Conservation (phyloP, 768 basidiomycete species). For the Botryobasidium botryosum region DNA sequence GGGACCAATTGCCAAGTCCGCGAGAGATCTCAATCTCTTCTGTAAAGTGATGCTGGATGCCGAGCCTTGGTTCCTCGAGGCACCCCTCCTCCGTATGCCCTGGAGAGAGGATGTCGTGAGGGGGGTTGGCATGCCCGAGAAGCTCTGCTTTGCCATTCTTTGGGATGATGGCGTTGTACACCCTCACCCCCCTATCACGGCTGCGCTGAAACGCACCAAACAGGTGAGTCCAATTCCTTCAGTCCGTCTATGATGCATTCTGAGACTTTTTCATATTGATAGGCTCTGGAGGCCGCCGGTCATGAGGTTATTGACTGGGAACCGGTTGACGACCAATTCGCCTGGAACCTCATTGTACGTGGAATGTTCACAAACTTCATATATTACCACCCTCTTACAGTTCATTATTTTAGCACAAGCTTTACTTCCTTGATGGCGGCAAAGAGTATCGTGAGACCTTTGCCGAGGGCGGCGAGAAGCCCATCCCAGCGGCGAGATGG, state of each 20-base stretch:
- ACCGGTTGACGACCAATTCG: constrained; percentile 27
- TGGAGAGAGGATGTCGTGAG: constrained; percentile 28
- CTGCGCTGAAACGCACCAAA: constrained; percentile 26
- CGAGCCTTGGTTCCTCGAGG: constrained; percentile 31
- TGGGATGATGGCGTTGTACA: constrained; percentile 35
- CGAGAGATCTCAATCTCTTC: constrained; percentile 32
- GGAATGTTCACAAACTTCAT: constrained; percentile 13
- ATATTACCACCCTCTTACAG: constrained; percentile 3
- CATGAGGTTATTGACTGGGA: constrained; percentile 36
- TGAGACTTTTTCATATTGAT: not conserved
- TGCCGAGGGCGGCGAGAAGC: constrained; percentile 18
- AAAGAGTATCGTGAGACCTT: constrained; percentile 28
- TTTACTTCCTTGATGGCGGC: constrained; percentile 36
- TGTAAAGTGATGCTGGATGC: constrained; percentile 30
- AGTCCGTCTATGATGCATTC: not conserved
- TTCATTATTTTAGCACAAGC: constrained; percentile 20
- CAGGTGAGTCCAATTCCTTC: constrained; percentile 7
- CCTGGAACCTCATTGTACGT: constrained; percentile 36
- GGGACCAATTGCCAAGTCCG: constrained; percentile 33
- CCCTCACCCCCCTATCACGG: constrained; percentile 32
- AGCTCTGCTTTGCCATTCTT: constrained; percentile 30
- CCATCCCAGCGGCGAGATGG: constrained; percentile 30
- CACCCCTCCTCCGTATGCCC: constrained; percentile 32
- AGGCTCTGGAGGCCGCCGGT: constrained; percentile 27
- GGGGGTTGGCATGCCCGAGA: constrained; percentile 25